A percentile compares a stretch with the other conserved stretches of the same genome.
phyloP scores from a whole-genome alignment of 2,329 filamentous ascomycete genomes.

The Colletotrichum melonis region DNA sequence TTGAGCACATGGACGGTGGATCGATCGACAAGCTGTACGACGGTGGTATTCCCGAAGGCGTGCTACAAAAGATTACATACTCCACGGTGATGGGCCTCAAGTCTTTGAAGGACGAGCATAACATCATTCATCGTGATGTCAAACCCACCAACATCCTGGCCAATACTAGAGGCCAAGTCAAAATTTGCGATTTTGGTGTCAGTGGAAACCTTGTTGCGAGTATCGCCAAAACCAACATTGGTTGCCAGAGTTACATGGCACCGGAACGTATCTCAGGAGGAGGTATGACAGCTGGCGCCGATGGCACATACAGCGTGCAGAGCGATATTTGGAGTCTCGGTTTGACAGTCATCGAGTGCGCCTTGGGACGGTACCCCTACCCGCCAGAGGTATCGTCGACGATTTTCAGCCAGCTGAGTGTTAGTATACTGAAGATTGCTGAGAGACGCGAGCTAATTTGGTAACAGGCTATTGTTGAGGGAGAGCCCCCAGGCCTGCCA shows the following conservation, averaged over 20 bases:
- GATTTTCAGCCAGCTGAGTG: conserved; percentile 96
- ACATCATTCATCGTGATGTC: conserved; percentile 98
- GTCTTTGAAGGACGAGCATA: conserved; percentile 95
- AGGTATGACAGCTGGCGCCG: conserved; percentile 77
- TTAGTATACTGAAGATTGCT: conserved; percentile 63
- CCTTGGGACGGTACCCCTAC: conserved; percentile 93
- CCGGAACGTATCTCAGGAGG: conserved; percentile 94
- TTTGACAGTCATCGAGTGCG: conserved; percentile 94
- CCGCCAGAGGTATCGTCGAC: conserved; percentile 97
- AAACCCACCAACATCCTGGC: conserved; percentile 99
- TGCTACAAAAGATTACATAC: conserved; percentile 90
- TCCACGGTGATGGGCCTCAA: conserved; percentile 93
- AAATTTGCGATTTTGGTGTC: conserved; percentile 98
- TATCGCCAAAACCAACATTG: conserved; percentile 98
- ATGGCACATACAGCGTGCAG: conserved; percentile 95
- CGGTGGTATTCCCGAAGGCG: conserved; percentile 88
- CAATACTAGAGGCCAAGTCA: conserved; percentile 90
- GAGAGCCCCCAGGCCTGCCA: conserved; percentile 91
- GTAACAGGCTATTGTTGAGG: conserved; percentile 91
- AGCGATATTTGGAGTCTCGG: conserved; percentile 98
- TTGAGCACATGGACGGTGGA: conserved; percentile 99
- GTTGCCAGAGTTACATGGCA: conserved; percentile 99
- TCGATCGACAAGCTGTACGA: conserved; percentile 96
- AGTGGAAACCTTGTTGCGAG: conserved; percentile 96
- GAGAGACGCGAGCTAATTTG: conserved; percentile 36